Conservation (phyloP, 2,329 filamentous ascomycete species). For the Bipolaris bicolor region DNA sequence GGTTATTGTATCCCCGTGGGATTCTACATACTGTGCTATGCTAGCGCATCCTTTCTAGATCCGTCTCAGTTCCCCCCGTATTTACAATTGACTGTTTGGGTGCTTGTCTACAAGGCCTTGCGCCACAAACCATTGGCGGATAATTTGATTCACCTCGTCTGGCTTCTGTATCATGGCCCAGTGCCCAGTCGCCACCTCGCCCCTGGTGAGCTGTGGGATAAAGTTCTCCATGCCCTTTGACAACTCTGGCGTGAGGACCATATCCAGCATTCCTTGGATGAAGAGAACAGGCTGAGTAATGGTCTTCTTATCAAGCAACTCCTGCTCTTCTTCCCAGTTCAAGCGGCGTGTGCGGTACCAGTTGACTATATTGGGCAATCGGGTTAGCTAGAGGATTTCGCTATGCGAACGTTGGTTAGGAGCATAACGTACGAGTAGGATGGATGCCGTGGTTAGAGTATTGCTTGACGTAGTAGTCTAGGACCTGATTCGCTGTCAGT, state of each 20-base stretch:
- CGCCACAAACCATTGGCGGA: constrained; percentile 70
- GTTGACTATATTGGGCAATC: constrained; percentile 61
- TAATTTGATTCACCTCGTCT: constrained; percentile 70
- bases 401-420: not conserved
- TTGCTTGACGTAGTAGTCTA: constrained; percentile 77
- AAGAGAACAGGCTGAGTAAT: constrained; percentile 68
- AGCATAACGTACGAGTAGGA: constrained; percentile 65
- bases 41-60: constrained; percentile 4
- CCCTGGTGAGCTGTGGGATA: constrained; percentile 68
- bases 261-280: constrained; percentile 73
- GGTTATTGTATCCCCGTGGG: not conserved
- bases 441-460: constrained; percentile 75
- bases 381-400: constrained; percentile 5
- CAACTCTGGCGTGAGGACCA: constrained; percentile 74
- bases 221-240: constrained; percentile 71
- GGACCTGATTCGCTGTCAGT: constrained; percentile 56
- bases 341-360: constrained; percentile 81
- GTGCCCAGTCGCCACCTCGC: constrained; percentile 73
- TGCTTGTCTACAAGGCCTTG: constrained; percentile 53
- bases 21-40: not conserved
- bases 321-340: constrained; percentile 78
- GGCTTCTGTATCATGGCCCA: constrained; percentile 83
- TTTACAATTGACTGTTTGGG: constrained; percentile 53
- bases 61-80: not conserved
- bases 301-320: constrained; percentile 37